phyloP scores from a whole-genome alignment of 345 rosid species.

The Aquilaria yunnanensis region DNA sequence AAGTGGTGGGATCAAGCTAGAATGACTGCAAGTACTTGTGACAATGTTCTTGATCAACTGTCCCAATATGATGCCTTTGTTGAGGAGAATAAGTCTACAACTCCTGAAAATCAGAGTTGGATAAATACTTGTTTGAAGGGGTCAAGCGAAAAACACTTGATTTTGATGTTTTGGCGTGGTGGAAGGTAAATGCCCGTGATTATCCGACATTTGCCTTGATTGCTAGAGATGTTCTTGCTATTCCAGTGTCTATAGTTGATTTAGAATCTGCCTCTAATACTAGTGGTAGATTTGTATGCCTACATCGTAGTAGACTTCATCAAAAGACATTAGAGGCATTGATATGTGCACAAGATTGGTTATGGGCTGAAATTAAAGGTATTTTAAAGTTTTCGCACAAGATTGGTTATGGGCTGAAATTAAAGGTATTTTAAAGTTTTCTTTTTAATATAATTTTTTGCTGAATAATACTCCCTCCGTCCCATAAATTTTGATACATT shows the following conservation, averaged over 20 bases:
- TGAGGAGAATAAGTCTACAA: background rate
- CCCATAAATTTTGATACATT: too few species aligned
- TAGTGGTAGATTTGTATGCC: slow-evolving; percentile 2
- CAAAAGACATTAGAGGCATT: background rate
- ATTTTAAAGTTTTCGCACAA: too few species aligned
- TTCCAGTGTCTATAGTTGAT: background rate
- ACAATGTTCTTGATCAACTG: background rate
- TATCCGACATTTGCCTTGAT: background rate
- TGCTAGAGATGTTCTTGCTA: background rate
- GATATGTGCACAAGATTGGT: background rate
- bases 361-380: background rate
- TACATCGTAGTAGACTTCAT: background rate
- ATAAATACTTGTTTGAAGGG: background rate
- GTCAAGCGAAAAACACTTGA: background rate
- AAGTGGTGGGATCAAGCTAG: background rate
- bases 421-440: too few species aligned
- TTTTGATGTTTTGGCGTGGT: background rate
- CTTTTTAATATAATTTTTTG: too few species aligned
- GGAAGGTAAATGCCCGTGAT: background rate
- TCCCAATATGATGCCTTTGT: background rate
- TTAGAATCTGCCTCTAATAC: background rate
- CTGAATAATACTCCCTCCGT: too few species aligned
- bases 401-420: too few species aligned
- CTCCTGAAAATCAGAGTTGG: background rate
- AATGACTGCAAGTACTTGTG: background rate